Percentiles rank a stretch among this genome's conserved stretches.
These are phyloP conservation scores for Vigna angularis DNA, from an alignment of 306 rosid species.

Conservation along the genomic window DNA sequence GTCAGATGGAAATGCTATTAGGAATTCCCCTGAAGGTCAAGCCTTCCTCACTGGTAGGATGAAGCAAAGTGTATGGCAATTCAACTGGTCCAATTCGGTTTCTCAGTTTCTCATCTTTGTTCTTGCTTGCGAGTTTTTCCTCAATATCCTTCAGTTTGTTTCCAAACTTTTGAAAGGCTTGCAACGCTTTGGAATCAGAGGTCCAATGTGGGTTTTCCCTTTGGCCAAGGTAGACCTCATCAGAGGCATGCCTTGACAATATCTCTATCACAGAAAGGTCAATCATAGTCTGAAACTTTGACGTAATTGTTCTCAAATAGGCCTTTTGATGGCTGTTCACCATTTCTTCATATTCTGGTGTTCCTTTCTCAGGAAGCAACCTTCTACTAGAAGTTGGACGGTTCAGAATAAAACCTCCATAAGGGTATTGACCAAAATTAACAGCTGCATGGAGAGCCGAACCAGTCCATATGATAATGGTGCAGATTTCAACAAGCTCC, in stretches of 20 bases:
- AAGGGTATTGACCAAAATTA: slow-evolving; percentile 82
- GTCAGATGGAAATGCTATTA: slow-evolving; percentile 52
- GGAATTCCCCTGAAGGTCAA: slow-evolving; percentile 52
- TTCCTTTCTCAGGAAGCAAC: slow-evolving; percentile 65
- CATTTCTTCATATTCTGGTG: slow-evolving; percentile 61
- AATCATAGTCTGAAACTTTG: slow-evolving; percentile 57
- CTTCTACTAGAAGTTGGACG: slow-evolving; percentile 62
- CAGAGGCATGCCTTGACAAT: slow-evolving; percentile 77
- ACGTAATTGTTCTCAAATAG: slow-evolving; percentile 62
- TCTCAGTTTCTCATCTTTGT: slow-evolving; percentile 27
- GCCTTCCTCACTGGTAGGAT: slow-evolving; percentile 47
- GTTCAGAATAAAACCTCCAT: slow-evolving; percentile 69
- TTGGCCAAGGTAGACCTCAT: slow-evolving; percentile 79
- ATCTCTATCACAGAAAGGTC: slow-evolving; percentile 76
- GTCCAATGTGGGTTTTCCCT: slow-evolving; percentile 74
- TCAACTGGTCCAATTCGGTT: slow-evolving; percentile 45
- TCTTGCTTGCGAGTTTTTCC: slow-evolving; percentile 24
- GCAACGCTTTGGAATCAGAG: slow-evolving; percentile 52
- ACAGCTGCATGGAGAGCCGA: slow-evolving; percentile 85
- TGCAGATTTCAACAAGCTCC: slow-evolving; percentile 65
- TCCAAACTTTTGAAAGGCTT: slow-evolving; percentile 66
- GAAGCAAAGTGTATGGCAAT: slow-evolving; percentile 55
- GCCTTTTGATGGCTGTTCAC: slow-evolving; percentile 63
- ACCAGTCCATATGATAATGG: slow-evolving; percentile 71
- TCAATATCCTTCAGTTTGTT: slow-evolving; percentile 52